Conservation (phyloP, 1,139 yeast species). For the Suhomyces anneliseae region DNA sequence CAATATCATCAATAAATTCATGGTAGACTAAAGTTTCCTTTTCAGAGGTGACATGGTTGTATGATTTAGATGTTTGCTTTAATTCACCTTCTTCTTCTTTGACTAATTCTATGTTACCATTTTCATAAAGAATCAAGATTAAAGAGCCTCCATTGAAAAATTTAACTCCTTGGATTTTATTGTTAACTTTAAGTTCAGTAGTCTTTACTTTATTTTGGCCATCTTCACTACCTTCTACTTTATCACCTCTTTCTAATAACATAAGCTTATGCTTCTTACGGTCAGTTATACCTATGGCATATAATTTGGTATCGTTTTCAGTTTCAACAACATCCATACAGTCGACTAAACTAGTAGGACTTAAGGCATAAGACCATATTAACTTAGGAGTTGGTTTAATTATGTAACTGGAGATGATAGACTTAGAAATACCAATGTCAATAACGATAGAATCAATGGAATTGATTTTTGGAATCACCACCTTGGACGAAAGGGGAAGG, state of each 20-base stretch:
- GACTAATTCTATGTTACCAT: constrained; percentile 44
- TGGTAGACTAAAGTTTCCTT: constrained; percentile 20
- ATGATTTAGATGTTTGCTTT: constrained; percentile 2
- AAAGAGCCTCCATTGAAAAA: constrained; percentile 31
- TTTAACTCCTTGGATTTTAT: constrained; percentile 36
- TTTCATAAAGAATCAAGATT: constrained; percentile 40
- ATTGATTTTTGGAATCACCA: constrained; percentile 30
- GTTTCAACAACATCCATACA: constrained; percentile 39
- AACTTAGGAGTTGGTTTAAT: constrained; percentile 80
- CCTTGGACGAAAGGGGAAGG: constrained; percentile 29
- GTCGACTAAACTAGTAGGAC: constrained; percentile 57
- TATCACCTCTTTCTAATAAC: constrained; percentile 26
- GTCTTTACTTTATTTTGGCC: constrained; percentile 20
- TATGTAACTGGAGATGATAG: constrained; percentile 69
- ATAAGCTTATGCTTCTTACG: constrained; percentile 44
- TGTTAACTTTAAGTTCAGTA: constrained; percentile 17
- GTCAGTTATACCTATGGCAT: constrained; percentile 48
- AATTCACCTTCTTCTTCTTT: constrained; percentile 18
- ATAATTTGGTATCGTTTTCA: constrained; percentile 22
- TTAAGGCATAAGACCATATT: constrained; percentile 69
- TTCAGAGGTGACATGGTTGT: constrained; percentile 6
- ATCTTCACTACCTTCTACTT: constrained; percentile 10
- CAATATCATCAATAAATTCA: constrained; percentile 23
- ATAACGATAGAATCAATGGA: constrained; percentile 29
- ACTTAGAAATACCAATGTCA: constrained; percentile 73